These are phyloP conservation scores for Fonsecaea monophora DNA, from an alignment of 2,329 filamentous ascomycete species.

Conservation along the genomic window DNA sequence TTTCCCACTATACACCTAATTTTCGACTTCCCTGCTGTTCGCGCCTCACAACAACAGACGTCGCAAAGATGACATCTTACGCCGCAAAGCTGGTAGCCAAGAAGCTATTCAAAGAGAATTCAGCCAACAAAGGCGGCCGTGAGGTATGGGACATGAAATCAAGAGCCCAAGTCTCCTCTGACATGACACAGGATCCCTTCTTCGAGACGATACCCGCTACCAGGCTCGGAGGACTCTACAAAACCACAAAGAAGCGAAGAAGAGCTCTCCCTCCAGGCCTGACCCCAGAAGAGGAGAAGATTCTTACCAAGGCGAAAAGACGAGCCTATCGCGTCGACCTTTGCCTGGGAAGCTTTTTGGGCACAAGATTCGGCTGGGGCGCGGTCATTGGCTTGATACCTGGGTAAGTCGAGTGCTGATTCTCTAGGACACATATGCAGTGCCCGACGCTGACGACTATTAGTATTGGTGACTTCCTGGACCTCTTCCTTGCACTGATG, in stretches of 20 bases:
- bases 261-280: slow-evolving; percentile 85
- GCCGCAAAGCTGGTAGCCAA: slow-evolving; percentile 63
- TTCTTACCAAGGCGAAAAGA: slow-evolving; percentile 85
- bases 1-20: slow-evolving; percentile 2
- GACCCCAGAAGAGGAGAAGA: slow-evolving; percentile 77
- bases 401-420: slow-evolving; percentile 60
- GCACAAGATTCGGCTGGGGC: slow-evolving; percentile 87
- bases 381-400: slow-evolving; percentile 85
- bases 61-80: slow-evolving; percentile 59
- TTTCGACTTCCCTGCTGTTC: background rate
- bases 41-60: background rate
- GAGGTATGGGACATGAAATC: slow-evolving; percentile 51
- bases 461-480: slow-evolving; percentile 76
- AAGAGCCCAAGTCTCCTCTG: slow-evolving; percentile 12
- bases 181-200: slow-evolving; percentile 75
- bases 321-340: slow-evolving; percentile 86
- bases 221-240: slow-evolving; percentile 54
- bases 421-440: background rate
- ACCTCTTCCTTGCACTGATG: slow-evolving; percentile 75
- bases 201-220: slow-evolving; percentile 82
- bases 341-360: slow-evolving; percentile 79
- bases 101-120: slow-evolving; percentile 63
- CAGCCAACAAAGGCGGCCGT: slow-evolving; percentile 65
- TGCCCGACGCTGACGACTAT: slow-evolving; percentile 23
- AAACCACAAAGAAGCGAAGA: slow-evolving; percentile 81